phyloP scores from a whole-genome alignment of 345 rosid species.

The Euclidium syriacum region DNA sequence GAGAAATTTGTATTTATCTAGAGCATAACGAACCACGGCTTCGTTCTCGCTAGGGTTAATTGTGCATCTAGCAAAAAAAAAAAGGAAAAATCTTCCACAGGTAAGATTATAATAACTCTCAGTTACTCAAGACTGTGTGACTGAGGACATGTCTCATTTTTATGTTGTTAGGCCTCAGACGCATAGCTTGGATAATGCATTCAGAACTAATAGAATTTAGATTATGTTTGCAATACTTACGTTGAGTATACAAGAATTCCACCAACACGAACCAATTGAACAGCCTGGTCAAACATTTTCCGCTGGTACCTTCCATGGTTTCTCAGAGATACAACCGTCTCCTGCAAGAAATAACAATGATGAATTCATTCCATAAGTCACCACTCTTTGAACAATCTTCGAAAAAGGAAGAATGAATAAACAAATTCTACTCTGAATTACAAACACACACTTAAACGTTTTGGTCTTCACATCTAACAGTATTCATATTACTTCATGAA shows the following conservation, averaged over 20 bases:
- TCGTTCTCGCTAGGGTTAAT: constrained; percentile 96
- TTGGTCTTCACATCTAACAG: neutral
- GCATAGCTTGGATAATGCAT: neutral
- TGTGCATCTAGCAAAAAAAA: constrained; percentile 64
- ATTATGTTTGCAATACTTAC: constrained; percentile 42
- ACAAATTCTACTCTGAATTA: neutral
- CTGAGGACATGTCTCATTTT: neutral
- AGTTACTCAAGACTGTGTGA: neutral
- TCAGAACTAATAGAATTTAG: neutral
- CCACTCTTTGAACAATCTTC: neutral
- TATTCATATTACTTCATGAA: neutral
- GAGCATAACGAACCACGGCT: constrained; percentile 86
- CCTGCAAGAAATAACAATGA: constrained; percentile 41
- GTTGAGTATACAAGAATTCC: constrained; percentile 95
- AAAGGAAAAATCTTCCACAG: constrained; percentile 2
- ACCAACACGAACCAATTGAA: constrained; percentile 91
- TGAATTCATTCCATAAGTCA: neutral
- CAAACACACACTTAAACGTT: neutral
- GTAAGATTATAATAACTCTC: neutral
- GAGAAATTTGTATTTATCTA: constrained; percentile 75
- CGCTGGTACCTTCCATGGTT: constrained; percentile 79
- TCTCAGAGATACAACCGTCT: constrained; percentile 72
- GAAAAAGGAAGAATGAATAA: neutral
- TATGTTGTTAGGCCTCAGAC: neutral
- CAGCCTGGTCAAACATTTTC: constrained; percentile 96